Evolutionary conservation across 2,329 filamentous ascomycete genomes (phyloP).

Genomic region (Xylaria sp.): DNA sequence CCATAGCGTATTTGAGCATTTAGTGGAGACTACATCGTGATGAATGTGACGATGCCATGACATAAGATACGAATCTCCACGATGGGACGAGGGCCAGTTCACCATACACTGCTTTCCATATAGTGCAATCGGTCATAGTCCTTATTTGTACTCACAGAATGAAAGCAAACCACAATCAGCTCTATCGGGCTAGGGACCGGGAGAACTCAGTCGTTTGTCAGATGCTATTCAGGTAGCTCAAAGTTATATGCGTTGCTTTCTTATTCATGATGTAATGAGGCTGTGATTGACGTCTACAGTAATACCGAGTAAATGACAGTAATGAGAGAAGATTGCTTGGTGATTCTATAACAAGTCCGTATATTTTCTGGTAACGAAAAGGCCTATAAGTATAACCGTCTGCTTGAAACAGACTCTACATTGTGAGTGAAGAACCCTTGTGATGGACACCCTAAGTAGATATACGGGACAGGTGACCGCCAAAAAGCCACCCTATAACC

Average conservation of each 20-base stretch:
- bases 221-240: background rate
- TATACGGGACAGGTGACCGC: too few species aligned
- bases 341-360: background rate
- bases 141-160: background rate
- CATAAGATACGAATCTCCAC: background rate
- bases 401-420: background rate
- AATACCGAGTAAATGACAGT: background rate
- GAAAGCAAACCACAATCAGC: background rate
- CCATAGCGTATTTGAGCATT: background rate
- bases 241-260: slow-evolving; percentile 15
- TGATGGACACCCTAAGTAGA: background rate
- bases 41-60: background rate
- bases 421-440: too few species aligned
- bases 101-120: background rate
- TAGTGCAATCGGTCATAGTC: background rate
- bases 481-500: background rate
- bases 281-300: background rate
- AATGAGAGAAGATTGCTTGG: background rate
- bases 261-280: background rate
- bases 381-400: background rate
- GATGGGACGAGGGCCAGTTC: background rate
- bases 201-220: background rate
- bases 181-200: background rate
- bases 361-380: background rate
- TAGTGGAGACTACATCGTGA: background rate